Evolutionary conservation across 2,329 filamentous ascomycete species (phyloP).

Genomic region (Venturia oleaginea): DNA sequence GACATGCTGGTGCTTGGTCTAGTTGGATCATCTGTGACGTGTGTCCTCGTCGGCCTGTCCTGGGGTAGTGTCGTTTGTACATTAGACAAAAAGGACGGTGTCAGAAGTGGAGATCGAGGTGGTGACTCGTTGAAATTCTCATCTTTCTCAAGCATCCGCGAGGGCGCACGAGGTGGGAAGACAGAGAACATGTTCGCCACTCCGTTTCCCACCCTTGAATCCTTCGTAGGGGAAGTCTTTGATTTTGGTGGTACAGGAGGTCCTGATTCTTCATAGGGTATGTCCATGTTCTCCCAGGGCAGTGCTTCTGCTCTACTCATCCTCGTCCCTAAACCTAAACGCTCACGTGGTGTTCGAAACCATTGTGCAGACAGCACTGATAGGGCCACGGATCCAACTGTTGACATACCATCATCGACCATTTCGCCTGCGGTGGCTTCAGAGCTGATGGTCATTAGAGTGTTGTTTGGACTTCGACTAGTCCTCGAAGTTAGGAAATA

Average conservation of each 20-base stretch:
- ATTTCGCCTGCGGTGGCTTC: neutral
- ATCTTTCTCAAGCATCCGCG: neutral
- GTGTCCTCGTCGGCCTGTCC: neutral
- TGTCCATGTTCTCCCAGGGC: slow-evolving; percentile 23
- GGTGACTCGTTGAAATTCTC: neutral
- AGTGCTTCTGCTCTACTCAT: slow-evolving; percentile 25
- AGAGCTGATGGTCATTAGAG: neutral
- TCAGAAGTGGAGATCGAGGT: slow-evolving; percentile 12
- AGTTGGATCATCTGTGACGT: neutral
- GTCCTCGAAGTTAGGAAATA: neutral
- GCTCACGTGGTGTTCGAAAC: slow-evolving; percentile 27
- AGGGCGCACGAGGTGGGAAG: neutral
- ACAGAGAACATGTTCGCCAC: slow-evolving; percentile 4
- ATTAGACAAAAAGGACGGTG: slow-evolving; percentile 7
- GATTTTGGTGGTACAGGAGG: neutral
- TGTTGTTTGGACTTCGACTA: slow-evolving; percentile 10
- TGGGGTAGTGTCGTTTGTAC: slow-evolving; percentile 1
- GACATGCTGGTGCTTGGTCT: slow-evolving; percentile 2
- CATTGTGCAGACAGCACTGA: slow-evolving; percentile 29
- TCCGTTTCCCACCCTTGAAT: neutral
- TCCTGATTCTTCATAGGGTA: neutral
- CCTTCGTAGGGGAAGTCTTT: neutral
- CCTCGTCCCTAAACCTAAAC: slow-evolving; percentile 27
- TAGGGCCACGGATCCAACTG: slow-evolving; percentile 19
- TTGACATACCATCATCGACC: neutral